Evolutionary conservation across 2,329 filamentous ascomycete genomes (phyloP).

Genomic region (Penicillium verrucosum): DNA sequence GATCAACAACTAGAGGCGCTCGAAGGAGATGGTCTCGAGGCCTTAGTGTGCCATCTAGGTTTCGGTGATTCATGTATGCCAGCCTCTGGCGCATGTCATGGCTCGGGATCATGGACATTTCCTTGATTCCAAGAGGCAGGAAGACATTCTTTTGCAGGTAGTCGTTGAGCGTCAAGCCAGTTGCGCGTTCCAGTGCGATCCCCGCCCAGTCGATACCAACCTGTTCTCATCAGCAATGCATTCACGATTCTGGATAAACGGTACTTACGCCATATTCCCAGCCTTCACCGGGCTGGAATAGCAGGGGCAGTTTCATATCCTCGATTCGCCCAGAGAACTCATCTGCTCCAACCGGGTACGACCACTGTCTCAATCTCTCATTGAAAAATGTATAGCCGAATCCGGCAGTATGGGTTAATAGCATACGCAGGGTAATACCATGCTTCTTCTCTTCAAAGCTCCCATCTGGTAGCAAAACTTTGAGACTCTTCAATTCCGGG

Average conservation of each 20-base stretch:
- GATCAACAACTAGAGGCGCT: slow-evolving; percentile 42
- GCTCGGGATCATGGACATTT: slow-evolving; percentile 58
- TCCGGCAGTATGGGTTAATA: slow-evolving; percentile 55
- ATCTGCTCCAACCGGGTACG: slow-evolving; percentile 51
- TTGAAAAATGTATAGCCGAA: slow-evolving; percentile 59
- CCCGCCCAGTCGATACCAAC: slow-evolving; percentile 55
- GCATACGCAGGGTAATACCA: slow-evolving; percentile 56
- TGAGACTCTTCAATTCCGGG: slow-evolving; percentile 44
- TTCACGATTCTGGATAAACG: neutral
- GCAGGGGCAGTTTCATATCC: slow-evolving; percentile 54
- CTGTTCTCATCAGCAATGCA: slow-evolving; percentile 31
- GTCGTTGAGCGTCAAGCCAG: slow-evolving; percentile 45
- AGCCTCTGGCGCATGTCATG: slow-evolving; percentile 54
- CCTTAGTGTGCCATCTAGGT: slow-evolving; percentile 43
- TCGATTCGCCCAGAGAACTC: slow-evolving; percentile 56
- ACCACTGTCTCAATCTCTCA: slow-evolving; percentile 48
- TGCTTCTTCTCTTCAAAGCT: slow-evolving; percentile 43
- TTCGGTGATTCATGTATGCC: slow-evolving; percentile 56
- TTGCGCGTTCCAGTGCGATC: slow-evolving; percentile 47
- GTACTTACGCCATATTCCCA: slow-evolving; percentile 59
- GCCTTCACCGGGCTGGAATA: slow-evolving; percentile 61
- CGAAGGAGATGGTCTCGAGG: slow-evolving; percentile 52
- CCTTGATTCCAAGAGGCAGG: slow-evolving; percentile 47
- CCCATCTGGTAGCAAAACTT: slow-evolving; percentile 41
- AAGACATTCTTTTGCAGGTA: slow-evolving; percentile 52